Evolutionary conservation across 2,329 filamentous ascomycete genomes (phyloP), one percentile per base, ranked within the genome.

Genomic region (Coniella vitis): DNA sequence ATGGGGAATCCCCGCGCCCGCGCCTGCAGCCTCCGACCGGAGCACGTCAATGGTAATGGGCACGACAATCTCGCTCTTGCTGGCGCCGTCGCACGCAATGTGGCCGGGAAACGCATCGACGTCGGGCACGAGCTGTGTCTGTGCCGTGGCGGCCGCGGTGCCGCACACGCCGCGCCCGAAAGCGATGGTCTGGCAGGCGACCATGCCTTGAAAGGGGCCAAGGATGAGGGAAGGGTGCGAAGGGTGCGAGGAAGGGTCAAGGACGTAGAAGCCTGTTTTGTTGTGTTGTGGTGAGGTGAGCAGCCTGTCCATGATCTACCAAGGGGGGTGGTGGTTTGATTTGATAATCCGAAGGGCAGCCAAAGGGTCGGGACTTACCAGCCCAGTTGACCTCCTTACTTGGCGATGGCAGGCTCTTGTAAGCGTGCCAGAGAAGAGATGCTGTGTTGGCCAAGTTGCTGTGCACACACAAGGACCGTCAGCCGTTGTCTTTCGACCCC

Each of bases 11-110:
- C 21, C 38, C 12, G 25, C 57, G 20, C 60, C 63, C 5, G 25
- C 25, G 10, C 25, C 25, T 5, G 25, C 25, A 38, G 60, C 58
- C 45, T 57, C 45, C 4, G 60, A 56, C 14, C 60, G 60, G 41
- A 56, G 55, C 54, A 56, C 60, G 10, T 54, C 59, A 4, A 60
- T 62, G 4, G 85, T 55, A 53, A 91, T 76, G 2, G 87, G 87
- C 42, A 91, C 87, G 16, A 93, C 87, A 62, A 93, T 83, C 70
- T 93, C 87, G 62, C 87, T 90, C 68, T 72, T 78, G 59, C 80
- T 87, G 49, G 80, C 83, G 4, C 79, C 78, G 64, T 93, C 87
- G 63, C 87, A 91, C 9, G 87, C 86, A 60, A 93, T 90, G 62
- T 91, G 87, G 2, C 86, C 87, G 0, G 85, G 84, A 60, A 91